Percentiles rank a stretch among this genome's conserved stretches.
phyloP scores from a whole-genome alignment of 2,329 filamentous ascomycete genomes.

The Trichoderma guizhouense region DNA sequence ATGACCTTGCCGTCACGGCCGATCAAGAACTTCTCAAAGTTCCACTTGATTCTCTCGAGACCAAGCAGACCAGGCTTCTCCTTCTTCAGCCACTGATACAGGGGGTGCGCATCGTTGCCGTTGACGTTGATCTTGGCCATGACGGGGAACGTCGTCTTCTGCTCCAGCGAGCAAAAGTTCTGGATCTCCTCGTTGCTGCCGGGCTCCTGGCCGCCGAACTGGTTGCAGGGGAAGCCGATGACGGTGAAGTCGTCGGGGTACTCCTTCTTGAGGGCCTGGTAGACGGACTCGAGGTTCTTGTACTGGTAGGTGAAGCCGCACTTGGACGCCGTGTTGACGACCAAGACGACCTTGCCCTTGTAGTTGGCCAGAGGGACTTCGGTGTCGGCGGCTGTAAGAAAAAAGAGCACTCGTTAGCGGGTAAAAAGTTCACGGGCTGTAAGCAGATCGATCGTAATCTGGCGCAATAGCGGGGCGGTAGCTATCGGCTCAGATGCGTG shows the following conservation, averaged over 20 bases:
- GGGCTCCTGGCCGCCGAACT: slow-evolving; percentile 89
- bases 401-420: not conserved
- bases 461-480: not conserved
- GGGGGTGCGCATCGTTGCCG: slow-evolving; percentile 54
- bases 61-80: slow-evolving; percentile 81
- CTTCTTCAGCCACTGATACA: slow-evolving; percentile 61
- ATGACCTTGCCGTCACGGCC: slow-evolving; percentile 82
- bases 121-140: slow-evolving; percentile 94
- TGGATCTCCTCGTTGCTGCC: slow-evolving; percentile 78
- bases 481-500: not conserved
- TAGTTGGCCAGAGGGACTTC: slow-evolving; percentile 67
- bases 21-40: slow-evolving; percentile 98
- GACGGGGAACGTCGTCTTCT: slow-evolving; percentile 79
- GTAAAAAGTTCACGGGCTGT: not conserved
- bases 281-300: slow-evolving; percentile 83
- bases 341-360: slow-evolving; percentile 88
- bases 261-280: slow-evolving; percentile 68
- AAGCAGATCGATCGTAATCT: not conserved
- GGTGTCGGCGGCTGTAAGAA: slow-evolving; percentile 48
- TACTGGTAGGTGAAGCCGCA: slow-evolving; percentile 99
- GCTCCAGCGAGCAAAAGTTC: slow-evolving; percentile 82
- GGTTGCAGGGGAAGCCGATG: slow-evolving; percentile 97
- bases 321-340: slow-evolving; percentile 98
- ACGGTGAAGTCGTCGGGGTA: slow-evolving; percentile 77
- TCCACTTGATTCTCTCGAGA: slow-evolving; percentile 94